A percentile compares a stretch with the other conserved stretches of the same genome.
phyloP scores from a whole-genome alignment of 2,329 filamentous ascomycete species.

The Colletotrichum filicis region DNA sequence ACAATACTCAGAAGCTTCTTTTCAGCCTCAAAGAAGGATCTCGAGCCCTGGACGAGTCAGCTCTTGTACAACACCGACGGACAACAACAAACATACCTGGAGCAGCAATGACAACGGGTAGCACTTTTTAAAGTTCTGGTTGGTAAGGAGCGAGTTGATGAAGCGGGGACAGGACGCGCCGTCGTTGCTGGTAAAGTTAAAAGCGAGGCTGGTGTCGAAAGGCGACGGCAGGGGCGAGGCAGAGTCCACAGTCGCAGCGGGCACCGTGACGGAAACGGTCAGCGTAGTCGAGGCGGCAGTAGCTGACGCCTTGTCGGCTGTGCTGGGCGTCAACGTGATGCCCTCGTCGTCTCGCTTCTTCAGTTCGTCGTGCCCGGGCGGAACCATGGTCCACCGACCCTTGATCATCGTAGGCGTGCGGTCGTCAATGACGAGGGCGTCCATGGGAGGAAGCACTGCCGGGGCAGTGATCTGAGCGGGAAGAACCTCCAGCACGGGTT shows the following conservation, averaged over 20 bases:
- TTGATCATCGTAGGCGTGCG: conserved; percentile 33
- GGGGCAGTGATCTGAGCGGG: conserved; percentile 30
- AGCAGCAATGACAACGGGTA: conserved; percentile 87
- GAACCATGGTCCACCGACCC: conserved; percentile 38
- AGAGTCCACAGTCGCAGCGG: conserved; percentile 42
- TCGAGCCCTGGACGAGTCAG: conserved; percentile 72
- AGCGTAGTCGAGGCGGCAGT: conserved; percentile 23
- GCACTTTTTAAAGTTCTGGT: conserved; percentile 77
- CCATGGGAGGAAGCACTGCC: conserved; percentile 11
- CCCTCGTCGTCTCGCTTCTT: conserved; percentile 41
- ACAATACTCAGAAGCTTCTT: conserved; percentile 79
- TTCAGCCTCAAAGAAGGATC: conserved; percentile 83
- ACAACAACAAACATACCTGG: conserved; percentile 63
- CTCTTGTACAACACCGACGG: conserved; percentile 7
- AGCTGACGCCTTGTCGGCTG: background rate
- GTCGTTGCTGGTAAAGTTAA: conserved; percentile 67
- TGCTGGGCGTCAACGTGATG: conserved; percentile 26
- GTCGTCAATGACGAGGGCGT: conserved; percentile 34
- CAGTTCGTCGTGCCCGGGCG: conserved; percentile 31
- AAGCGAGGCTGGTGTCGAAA: conserved; percentile 73
- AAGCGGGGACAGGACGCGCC: conserved; percentile 71
- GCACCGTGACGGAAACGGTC: conserved; percentile 30
- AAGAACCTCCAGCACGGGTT: background rate
- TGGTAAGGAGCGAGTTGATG: conserved; percentile 73
- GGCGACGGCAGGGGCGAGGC: conserved; percentile 66